Evolutionary conservation across 2,329 filamentous ascomycete species (phyloP), one percentile per base, ranked within the genome.

Genomic region (Ophiocordyceps unilateralis): DNA sequence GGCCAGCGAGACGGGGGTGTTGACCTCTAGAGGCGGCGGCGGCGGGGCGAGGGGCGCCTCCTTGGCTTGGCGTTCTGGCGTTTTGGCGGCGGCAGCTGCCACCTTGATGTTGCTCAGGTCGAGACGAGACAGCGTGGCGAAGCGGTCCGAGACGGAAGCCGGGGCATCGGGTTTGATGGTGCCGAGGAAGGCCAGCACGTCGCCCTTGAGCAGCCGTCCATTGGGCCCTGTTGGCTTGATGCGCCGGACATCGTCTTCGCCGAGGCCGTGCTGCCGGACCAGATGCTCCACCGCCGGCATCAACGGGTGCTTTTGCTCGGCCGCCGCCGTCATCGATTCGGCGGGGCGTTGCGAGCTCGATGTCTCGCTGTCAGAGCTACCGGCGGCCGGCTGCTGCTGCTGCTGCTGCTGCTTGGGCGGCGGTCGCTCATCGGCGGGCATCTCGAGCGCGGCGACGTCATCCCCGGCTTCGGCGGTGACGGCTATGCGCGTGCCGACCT

Each of bases 21-120:
- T 75, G 43, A 95, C 61, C 50, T 80, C 66, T 22, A 74, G 63
- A 21, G 70, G 61, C 57, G 14, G 67, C 59, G 24, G 62, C 58
- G 36, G 65, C 58, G 39, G 66, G 55, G 17, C 11, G 19, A 2
- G 17, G 8, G 61, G 57, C 14, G 62, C 57, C 20, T 59, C 57
- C 32, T 30, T 30, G 61, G 57, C 43, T 63, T 58, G 42, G 63
- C 54, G n/a, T n/a, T n/a, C n/a, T 50, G 54, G 52, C 21, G 62
- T 61, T 44, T 65, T 55, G 28, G 62, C 47, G 28, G 53, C 52
- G 40, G 52, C 67, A 43, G 67, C 60, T 40, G 80, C 81, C 46
- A 89, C 66, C 68, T 93, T 93, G 68, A 96, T 89, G 68, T 96
- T 94, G 68, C 83, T 91, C 21, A 98, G 76, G 59, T 98, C 89